These are phyloP conservation scores for Pseudofabraea citricarpa DNA, from an alignment of 2,329 filamentous ascomycete species.

Conservation along the genomic window DNA sequence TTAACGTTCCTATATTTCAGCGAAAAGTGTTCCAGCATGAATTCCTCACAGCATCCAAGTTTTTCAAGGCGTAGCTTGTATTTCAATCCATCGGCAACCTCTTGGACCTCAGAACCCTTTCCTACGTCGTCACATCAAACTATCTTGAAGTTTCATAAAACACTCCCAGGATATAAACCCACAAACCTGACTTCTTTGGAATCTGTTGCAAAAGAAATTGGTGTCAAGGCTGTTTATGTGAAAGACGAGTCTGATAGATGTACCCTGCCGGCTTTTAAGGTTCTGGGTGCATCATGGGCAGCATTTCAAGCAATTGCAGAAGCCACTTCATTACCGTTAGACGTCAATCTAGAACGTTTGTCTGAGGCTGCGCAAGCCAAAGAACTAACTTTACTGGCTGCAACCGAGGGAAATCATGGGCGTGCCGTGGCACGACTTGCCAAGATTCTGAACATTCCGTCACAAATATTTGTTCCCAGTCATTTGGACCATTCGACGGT, in stretches of 20 bases:
- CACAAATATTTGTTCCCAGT: conserved; percentile 58
- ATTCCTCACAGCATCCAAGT: background rate
- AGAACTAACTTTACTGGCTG: conserved; percentile 48
- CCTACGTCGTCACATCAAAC: background rate
- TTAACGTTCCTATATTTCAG: background rate
- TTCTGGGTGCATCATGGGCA: conserved; percentile 73
- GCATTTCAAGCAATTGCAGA: conserved; percentile 51
- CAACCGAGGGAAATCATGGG: conserved; percentile 75
- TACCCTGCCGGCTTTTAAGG: conserved; percentile 70
- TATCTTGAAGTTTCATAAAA: conserved; percentile 46
- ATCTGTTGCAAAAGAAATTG: conserved; percentile 49
- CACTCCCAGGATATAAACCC: conserved; percentile 49
- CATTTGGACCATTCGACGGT: conserved; percentile 51
- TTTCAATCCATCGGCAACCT: background rate
- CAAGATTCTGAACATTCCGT: conserved; percentile 47
- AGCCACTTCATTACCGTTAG: conserved; percentile 37
- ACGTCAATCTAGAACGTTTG: conserved; percentile 39
- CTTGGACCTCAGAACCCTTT: background rate
- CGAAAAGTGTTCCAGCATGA: background rate
- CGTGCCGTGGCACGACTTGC: conserved; percentile 68
- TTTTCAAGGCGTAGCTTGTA: background rate
- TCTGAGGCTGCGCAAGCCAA: conserved; percentile 20
- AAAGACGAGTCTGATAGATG: conserved; percentile 68
- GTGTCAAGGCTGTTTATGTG: conserved; percentile 52
- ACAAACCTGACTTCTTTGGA: conserved; percentile 51